Percentiles rank a stretch among this genome's conserved stretches.
Evolutionary conservation across 495 filamentous ascomycete genomes (phyloP).

Genomic region (Corynascus novoguineensis): DNA sequence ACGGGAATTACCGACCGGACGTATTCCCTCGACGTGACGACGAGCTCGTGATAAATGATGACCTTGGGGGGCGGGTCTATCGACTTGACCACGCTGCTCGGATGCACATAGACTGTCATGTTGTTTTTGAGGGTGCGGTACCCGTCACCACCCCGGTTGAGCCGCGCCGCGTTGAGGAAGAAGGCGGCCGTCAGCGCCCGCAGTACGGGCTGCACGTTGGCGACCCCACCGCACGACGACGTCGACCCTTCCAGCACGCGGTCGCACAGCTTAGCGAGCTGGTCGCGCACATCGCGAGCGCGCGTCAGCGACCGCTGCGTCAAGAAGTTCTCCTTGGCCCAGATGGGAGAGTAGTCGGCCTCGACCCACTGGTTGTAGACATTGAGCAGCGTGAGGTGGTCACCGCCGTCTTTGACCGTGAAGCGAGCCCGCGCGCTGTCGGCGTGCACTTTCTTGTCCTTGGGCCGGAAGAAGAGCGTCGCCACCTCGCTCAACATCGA

Average conservation of each 20-base stretch:
- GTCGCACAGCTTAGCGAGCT: slow-evolving; percentile 91
- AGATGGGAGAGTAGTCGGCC: slow-evolving; percentile 79
- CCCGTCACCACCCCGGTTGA: slow-evolving; percentile 79
- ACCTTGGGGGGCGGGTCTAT: slow-evolving; percentile 71
- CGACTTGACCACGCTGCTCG: slow-evolving; percentile 74
- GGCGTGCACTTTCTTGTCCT: slow-evolving; percentile 95
- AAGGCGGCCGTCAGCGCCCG: slow-evolving; percentile 89
- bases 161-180: slow-evolving; percentile 86
- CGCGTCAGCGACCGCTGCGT: slow-evolving; percentile 82
- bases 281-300: slow-evolving; percentile 88
- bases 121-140: slow-evolving; percentile 95
- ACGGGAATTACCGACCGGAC: slow-evolving; percentile 85
- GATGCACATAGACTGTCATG: slow-evolving; percentile 85
- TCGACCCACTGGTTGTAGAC: slow-evolving; percentile 98
- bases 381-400: slow-evolving; percentile 87
- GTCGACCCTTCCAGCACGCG: slow-evolving; percentile 72
- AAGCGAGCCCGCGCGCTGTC: slow-evolving; percentile 90
- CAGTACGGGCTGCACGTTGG: slow-evolving; percentile 69
- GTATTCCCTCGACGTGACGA: slow-evolving; percentile 90
- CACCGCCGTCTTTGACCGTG: slow-evolving; percentile 87
- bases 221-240: slow-evolving; percentile 64
- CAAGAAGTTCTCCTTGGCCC: slow-evolving; percentile 90
- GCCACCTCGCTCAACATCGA: slow-evolving; percentile 88
- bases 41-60: slow-evolving; percentile 88
- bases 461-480: slow-evolving; percentile 89